Percentiles rank a stretch among this genome's conserved stretches.
Evolutionary conservation across 169 alveolate genomes (phyloP).

Genomic region (Cryptosporidium parvum): DNA sequence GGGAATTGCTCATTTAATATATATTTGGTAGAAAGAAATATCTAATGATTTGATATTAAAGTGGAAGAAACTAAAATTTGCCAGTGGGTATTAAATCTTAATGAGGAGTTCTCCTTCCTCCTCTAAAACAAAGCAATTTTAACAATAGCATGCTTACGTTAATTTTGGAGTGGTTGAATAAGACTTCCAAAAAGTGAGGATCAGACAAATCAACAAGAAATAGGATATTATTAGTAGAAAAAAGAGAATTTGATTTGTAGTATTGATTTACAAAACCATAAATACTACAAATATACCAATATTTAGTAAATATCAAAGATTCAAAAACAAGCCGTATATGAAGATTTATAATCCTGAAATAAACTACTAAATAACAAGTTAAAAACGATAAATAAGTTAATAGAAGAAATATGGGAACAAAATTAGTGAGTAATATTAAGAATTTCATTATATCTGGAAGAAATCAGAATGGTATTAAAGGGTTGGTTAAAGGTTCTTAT

Average conservation of each 20-base stretch:
- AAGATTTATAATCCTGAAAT: neutral
- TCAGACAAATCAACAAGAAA: neutral
- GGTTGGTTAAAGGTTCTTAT: conserved; percentile 31
- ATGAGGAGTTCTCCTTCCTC: neutral
- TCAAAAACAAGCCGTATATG: neutral
- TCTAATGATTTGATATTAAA: neutral
- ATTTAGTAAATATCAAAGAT: too few relatives aligned
- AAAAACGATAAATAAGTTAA: neutral
- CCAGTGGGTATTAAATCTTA: neutral
- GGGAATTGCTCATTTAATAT: neutral
- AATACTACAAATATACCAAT: too few relatives aligned
- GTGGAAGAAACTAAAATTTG: neutral
- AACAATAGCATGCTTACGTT: neutral
- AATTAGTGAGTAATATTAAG: conserved; percentile 38
- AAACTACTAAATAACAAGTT: neutral
- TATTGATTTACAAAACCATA: neutral
- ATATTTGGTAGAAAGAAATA: neutral
- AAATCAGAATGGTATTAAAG: conserved; percentile 15
- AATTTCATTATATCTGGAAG: conserved; percentile 40
- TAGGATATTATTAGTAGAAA: neutral
- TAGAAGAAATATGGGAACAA: conserved; percentile 39
- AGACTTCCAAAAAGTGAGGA: neutral
- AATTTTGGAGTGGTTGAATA: neutral
- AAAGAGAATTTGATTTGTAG: neutral
- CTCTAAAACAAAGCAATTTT: neutral